Evolutionary conservation across 192 early-diverging fungal genomes (phyloP).

Genomic region (Gorgonomyces haynaldii): DNA sequence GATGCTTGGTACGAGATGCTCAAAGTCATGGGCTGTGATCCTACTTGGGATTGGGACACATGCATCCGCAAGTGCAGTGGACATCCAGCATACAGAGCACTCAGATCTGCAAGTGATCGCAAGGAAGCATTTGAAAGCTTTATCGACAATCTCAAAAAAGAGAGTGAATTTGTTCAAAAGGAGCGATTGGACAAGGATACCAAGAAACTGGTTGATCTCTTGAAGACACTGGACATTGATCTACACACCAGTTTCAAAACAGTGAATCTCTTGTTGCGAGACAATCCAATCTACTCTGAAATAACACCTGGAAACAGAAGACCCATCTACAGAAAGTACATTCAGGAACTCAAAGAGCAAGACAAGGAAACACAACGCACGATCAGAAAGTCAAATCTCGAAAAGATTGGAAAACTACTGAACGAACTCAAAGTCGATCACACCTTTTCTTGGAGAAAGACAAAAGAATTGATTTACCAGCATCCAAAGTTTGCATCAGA

Average conservation of each 20-base stretch:
- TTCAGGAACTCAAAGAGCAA: slow-evolving; percentile 48
- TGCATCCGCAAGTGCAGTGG: slow-evolving; percentile 74
- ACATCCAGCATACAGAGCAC: slow-evolving; percentile 69
- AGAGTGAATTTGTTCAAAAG: slow-evolving; percentile 42
- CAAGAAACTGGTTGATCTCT: no score
- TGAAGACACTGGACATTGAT: no score
- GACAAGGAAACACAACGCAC: slow-evolving; percentile 58
- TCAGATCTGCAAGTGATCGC: slow-evolving; percentile 70
- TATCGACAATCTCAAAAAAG: slow-evolving; percentile 39
- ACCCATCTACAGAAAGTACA: slow-evolving; percentile 60
- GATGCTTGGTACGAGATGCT: slow-evolving; percentile 66
- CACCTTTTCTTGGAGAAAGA: slow-evolving; percentile 44
- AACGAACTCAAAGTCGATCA: slow-evolving; percentile 43
- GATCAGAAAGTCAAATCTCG: slow-evolving; percentile 48
- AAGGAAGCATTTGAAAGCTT: slow-evolving; percentile 72
- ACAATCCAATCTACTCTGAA: slow-evolving; percentile 49
- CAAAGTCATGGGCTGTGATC: slow-evolving; percentile 42
- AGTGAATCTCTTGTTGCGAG: slow-evolving; percentile 49
- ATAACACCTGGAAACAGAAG: slow-evolving; percentile 52
- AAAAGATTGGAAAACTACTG: slow-evolving; percentile 45
- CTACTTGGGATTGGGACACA: slow-evolving; percentile 71
- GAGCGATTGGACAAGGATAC: slow-evolving; percentile 27
- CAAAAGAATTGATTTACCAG: slow-evolving; percentile 38
- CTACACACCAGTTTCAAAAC: no score
- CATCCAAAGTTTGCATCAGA: slow-evolving; percentile 38